Evolutionary conservation across 306 rosid genomes (phyloP).

Genomic region (apple (Malus domestica)): ASM211411v1 NC_041805.1:34613001-34613500

Average conservation of each 20-base stretch:
- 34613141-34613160: background rate
- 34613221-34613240: constrained; percentile 12
- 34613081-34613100: background rate
- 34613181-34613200: background rate
- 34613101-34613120: background rate
- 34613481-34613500: background rate
- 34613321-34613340: constrained; percentile 57
- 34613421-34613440: background rate
- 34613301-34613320: constrained; percentile 49
- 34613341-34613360: constrained; percentile 74
- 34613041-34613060: background rate
- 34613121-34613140: background rate
- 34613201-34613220: background rate
- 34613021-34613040: too few species aligned
- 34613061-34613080: too few species aligned
- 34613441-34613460: background rate
- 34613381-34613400: background rate
- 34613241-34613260: constrained; percentile 1
- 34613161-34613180: background rate
- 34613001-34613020: too few species aligned
- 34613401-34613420: constrained; percentile 1
- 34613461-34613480: background rate
- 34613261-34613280: constrained; percentile 15
- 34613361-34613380: constrained; percentile 59
- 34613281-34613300: constrained; percentile 14